These are phyloP conservation scores for Umbelopsis vinacea DNA, from an alignment of 192 early-diverging fungal genomes.

Conservation along the genomic window DNA sequence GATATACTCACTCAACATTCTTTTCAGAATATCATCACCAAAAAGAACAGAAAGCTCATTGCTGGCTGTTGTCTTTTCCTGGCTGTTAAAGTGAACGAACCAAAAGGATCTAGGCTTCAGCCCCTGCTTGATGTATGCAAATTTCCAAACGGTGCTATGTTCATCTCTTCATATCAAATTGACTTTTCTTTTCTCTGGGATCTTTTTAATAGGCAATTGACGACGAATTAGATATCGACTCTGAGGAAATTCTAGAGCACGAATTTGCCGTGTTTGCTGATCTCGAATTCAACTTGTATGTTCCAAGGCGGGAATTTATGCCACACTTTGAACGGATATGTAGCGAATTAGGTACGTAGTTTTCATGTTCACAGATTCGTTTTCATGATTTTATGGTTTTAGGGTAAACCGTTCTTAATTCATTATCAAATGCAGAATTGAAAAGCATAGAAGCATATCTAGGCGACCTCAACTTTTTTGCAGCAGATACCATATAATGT, in stretches of 20 bases:
- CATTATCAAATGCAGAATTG: neutral
- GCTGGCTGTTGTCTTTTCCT: constrained; percentile 81
- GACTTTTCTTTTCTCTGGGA: no score
- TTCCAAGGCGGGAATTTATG: constrained; percentile 86
- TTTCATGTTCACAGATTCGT: neutral
- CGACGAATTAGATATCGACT: constrained; percentile 73
- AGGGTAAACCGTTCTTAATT: neutral
- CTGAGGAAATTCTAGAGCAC: constrained; percentile 80
- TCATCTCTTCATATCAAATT: neutral
- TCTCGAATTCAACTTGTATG: constrained; percentile 89
- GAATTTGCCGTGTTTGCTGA: constrained; percentile 92
- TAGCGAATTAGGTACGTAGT: constrained; percentile 55
- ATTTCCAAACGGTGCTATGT: neutral
- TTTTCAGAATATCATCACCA: constrained; percentile 62
- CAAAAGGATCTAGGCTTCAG: constrained; percentile 68
- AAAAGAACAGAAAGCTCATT: constrained; percentile 74
- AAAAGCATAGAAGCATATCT: constrained; percentile 13
- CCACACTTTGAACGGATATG: constrained; percentile 92
- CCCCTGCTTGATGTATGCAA: constrained; percentile 57
- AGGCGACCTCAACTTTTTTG: constrained; percentile 5
- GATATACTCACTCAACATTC: neutral
- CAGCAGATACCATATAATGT: constrained; percentile 9
- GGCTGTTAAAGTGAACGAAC: constrained; percentile 88
- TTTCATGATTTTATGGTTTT: no score
- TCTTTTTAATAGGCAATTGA: constrained; percentile 62